Conservation (phyloP, 768 basidiomycete genomes). For the Termitomyces sp. region DNA sequence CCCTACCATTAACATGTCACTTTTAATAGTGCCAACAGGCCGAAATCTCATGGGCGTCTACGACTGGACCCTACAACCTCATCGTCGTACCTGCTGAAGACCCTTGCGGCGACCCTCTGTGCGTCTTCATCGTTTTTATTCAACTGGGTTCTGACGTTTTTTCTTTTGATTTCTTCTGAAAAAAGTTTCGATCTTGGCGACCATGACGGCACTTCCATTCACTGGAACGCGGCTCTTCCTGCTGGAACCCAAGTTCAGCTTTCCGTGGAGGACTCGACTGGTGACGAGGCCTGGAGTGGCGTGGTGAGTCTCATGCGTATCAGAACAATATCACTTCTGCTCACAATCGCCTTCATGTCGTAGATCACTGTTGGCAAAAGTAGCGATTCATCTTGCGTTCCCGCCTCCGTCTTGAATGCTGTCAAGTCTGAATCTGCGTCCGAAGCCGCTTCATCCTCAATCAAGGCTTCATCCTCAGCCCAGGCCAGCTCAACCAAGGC, state of each 20-base stretch:
- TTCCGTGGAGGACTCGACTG: constrained; percentile 48
- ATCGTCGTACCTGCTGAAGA: constrained; percentile 48
- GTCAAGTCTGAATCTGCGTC: constrained; percentile 12
- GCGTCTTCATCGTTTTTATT: constrained; percentile 20
- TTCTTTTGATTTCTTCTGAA: constrained; percentile 1
- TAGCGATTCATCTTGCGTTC: constrained; percentile 35
- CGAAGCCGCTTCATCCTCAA: constrained; percentile 16
- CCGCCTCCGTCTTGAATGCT: constrained; percentile 8
- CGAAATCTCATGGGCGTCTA: constrained; percentile 49
- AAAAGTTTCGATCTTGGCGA: constrained; percentile 60
- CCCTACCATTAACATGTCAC: not conserved
- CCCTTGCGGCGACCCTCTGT: constrained; percentile 62
- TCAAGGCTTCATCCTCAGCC: constrained; percentile 10
- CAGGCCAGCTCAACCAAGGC: not conserved
- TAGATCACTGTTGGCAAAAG: constrained; percentile 39
- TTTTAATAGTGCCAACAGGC: constrained; percentile 47
- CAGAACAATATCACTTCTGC: constrained; percentile 6
- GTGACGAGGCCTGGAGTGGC: constrained; percentile 66
- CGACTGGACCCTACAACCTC: constrained; percentile 53
- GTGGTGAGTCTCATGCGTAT: constrained; percentile 36
- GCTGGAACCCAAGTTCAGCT: constrained; percentile 47
- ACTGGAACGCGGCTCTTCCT: constrained; percentile 44
- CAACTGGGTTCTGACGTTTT: not conserved
- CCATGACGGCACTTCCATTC: constrained; percentile 37
- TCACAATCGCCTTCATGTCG: constrained; percentile 4